These are phyloP conservation scores for Chrysochromulina parva DNA, from an alignment of 78 protist genomes.

Conservation along the genomic window DNA sequence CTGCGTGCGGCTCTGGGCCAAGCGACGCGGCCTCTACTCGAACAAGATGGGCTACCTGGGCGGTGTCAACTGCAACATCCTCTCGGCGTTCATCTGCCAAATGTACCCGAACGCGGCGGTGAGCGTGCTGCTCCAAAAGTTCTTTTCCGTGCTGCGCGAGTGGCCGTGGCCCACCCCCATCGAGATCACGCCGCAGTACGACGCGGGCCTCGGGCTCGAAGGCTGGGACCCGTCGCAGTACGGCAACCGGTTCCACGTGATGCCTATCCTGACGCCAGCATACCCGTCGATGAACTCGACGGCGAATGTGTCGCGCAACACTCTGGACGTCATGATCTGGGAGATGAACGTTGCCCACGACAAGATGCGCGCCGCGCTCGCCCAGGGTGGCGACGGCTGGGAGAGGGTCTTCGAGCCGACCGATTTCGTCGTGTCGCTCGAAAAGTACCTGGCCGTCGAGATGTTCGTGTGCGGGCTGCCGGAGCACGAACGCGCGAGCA, in stretches of 20 bases:
- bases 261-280: constrained; percentile 96
- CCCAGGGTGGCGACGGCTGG: constrained; percentile 28
- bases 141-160: constrained; percentile 74
- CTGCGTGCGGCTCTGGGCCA: constrained; percentile 93
- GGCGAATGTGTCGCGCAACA: constrained; percentile 80
- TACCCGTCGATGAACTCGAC: constrained; percentile 96
- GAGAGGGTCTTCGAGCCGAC: constrained; percentile 53
- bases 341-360: constrained; percentile 40
- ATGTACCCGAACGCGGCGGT: constrained; percentile 91
- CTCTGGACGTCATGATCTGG: constrained; percentile 77
- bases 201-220: neutral
- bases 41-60: constrained; percentile 84
- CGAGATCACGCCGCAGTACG: neutral
- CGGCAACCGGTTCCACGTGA: constrained; percentile 63
- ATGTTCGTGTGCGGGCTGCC: neutral
- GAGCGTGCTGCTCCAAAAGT: constrained; percentile 71
- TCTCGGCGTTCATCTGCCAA: constrained; percentile 92
- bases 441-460: constrained; percentile 48
- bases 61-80: constrained; percentile 94
- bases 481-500: neutral
- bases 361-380: neutral
- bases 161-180: constrained; percentile 67
- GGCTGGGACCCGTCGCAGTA: constrained; percentile 27
- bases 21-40: constrained; percentile 83
- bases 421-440: constrained; percentile 72